Percentiles rank a stretch among this genome's conserved stretches.
Conservation (phyloP, 169 alveolate species). For the Pseudocohnilembus persalinus region DNA sequence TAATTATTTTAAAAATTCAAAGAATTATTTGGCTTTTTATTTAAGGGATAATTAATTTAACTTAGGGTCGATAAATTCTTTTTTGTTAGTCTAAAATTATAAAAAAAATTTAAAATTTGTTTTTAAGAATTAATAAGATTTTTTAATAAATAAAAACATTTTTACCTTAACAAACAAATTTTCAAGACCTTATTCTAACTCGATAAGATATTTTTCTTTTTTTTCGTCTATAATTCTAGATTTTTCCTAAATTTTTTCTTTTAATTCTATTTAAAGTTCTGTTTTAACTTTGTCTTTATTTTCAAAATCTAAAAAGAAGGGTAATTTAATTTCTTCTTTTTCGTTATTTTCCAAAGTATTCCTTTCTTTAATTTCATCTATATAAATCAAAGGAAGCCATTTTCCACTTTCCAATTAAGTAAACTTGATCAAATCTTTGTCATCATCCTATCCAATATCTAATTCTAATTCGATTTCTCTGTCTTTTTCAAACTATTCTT, state of each 20-base stretch:
- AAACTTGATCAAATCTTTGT: slow-evolving; percentile 7
- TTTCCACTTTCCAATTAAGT: slow-evolving; percentile 17
- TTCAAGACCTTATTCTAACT: background rate
- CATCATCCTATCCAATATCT: slow-evolving; percentile 1
- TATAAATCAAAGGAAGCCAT: slow-evolving; percentile 17
- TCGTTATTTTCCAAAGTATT: slow-evolving; percentile 27
- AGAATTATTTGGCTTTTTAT: background rate
- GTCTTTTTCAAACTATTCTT: slow-evolving; percentile 2
- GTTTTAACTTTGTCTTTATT: slow-evolving; percentile 19
- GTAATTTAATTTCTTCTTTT: slow-evolving; percentile 16
- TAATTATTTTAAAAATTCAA: background rate
- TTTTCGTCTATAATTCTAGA: slow-evolving; percentile 14
- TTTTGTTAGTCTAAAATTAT: background rate
- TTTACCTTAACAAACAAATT: background rate
- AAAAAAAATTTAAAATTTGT: no score
- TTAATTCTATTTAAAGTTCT: slow-evolving; percentile 2
- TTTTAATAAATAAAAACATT: background rate
- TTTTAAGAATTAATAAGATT: no score
- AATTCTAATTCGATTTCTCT: slow-evolving; percentile 2
- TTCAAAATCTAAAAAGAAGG: slow-evolving; percentile 26
- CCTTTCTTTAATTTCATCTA: slow-evolving; percentile 29
- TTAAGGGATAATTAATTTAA: background rate
- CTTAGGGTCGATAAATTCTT: no score
- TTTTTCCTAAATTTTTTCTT: slow-evolving; percentile 7
- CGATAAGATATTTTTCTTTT: slow-evolving; percentile 8